Evolutionary conservation across 2,329 filamentous ascomycete species (phyloP).

Genomic region (Tolypocladium endophyticum): DNA sequence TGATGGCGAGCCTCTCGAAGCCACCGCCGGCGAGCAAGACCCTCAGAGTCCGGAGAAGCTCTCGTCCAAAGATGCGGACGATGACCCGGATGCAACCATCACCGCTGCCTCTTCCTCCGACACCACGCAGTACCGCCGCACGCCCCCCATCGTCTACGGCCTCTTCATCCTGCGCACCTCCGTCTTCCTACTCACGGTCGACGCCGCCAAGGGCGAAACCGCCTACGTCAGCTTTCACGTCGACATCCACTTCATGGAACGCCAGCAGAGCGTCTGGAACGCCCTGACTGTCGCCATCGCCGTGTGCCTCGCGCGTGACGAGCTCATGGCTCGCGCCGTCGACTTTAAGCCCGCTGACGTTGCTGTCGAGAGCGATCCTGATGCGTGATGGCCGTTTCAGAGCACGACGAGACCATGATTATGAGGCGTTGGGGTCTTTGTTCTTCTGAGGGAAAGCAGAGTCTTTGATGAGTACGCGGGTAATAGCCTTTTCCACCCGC

Average conservation of each 20-base stretch:
- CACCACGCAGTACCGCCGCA: constrained; percentile 13
- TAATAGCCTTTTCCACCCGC: neutral
- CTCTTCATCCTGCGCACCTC: constrained; percentile 29
- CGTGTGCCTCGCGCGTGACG: constrained; percentile 28
- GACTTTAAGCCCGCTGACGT: constrained; percentile 23
- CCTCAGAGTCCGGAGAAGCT: too few species aligned
- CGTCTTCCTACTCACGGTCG: constrained; percentile 28
- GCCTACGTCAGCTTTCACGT: constrained; percentile 32
- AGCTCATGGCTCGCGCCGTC: constrained; percentile 20
- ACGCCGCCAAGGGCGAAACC: constrained; percentile 23
- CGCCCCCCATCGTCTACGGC: constrained; percentile 31
- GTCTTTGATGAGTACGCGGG: neutral
- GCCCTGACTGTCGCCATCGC: constrained; percentile 29
- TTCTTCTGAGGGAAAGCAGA: neutral
- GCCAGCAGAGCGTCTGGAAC: constrained; percentile 32
- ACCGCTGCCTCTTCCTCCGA: neutral
- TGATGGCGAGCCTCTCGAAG: neutral
- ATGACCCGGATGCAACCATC: constrained; percentile 2
- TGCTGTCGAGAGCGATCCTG: constrained; percentile 25
- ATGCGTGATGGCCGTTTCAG: constrained; percentile 16
- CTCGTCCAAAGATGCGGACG: neutral
- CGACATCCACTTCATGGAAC: constrained; percentile 27
- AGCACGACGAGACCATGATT: neutral
- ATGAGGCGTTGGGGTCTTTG: neutral
- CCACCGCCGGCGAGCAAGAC: neutral